These are phyloP conservation scores for Phialophora tarda DNA, from an alignment of 2,329 filamentous ascomycete genomes.

Conservation along the genomic window DNA sequence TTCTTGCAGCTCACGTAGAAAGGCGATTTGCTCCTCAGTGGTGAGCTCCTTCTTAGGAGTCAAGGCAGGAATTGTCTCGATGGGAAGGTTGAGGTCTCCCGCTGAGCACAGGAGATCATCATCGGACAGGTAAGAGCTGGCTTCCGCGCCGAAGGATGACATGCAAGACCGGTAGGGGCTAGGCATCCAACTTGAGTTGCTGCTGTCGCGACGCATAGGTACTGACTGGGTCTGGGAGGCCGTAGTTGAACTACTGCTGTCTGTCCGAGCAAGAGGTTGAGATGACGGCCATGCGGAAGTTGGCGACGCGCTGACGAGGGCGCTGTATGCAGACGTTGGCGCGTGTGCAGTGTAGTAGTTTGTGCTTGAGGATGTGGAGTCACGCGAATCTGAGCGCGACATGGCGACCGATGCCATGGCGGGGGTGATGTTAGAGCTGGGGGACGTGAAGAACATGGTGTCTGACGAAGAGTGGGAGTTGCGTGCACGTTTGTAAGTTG, in stretches of 20 bases:
- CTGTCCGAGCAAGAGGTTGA: conserved; percentile 26
- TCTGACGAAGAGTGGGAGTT: conserved; percentile 11
- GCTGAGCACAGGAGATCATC: conserved; percentile 37
- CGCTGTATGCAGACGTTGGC: conserved; percentile 32
- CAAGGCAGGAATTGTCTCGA: conserved; percentile 37
- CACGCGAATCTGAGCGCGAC: conserved; percentile 40
- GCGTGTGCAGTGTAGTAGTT: conserved; percentile 30
- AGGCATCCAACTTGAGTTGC: conserved; percentile 38
- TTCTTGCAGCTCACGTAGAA: conserved; percentile 38
- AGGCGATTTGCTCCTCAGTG: conserved; percentile 40
- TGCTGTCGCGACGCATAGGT: conserved; percentile 37
- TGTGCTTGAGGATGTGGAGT: conserved; percentile 34
- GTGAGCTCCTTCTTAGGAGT: conserved; percentile 38
- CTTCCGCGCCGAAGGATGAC: conserved; percentile 34
- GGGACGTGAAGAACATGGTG: conserved; percentile 39
- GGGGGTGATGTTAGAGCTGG: conserved; percentile 38
- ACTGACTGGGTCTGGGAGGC: conserved; percentile 27
- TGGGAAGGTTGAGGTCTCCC: conserved; percentile 31
- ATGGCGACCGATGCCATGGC: conserved; percentile 39
- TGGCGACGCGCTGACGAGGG: conserved; percentile 36
- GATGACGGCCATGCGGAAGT: conserved; percentile 32
- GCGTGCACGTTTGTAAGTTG: conserved; percentile 1
- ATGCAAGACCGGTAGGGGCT: conserved; percentile 40
- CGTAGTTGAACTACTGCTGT: conserved; percentile 29
- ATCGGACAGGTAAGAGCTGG: conserved; percentile 40